These are phyloP conservation scores for Kalmusia sp. DNA, from an alignment of 2,329 filamentous ascomycete species.

Conservation along the genomic window DNA sequence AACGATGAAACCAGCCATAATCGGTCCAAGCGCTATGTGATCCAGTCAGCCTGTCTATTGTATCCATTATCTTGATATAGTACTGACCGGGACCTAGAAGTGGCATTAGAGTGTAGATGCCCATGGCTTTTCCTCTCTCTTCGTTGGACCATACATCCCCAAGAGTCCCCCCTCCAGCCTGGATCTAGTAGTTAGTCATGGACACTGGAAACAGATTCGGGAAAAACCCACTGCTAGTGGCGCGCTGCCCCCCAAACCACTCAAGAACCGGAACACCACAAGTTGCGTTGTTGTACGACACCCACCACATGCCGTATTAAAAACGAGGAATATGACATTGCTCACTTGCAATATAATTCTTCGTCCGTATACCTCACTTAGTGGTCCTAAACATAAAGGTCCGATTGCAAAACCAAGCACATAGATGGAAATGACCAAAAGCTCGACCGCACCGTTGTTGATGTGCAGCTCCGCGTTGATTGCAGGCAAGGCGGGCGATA, in stretches of 20 bases:
- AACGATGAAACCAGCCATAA: constrained; percentile 6
- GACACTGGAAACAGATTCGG: neutral
- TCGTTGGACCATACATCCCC: constrained; percentile 64
- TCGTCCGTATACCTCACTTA: constrained; percentile 32
- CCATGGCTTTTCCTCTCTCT: constrained; percentile 65
- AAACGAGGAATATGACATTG: constrained; percentile 30
- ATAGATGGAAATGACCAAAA: constrained; percentile 30
- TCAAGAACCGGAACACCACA: constrained; percentile 32
- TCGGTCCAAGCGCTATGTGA: neutral
- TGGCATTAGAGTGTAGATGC: constrained; percentile 65
- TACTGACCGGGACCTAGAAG: constrained; percentile 67
- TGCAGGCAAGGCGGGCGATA: constrained; percentile 15
- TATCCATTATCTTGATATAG: neutral
- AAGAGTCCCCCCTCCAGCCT: constrained; percentile 26
- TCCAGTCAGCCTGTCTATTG: neutral
- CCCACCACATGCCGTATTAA: constrained; percentile 16
- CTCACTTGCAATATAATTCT: constrained; percentile 23
- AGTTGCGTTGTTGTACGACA: constrained; percentile 40
- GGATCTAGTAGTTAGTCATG: neutral
- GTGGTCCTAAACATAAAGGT: constrained; percentile 30
- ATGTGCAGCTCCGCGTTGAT: constrained; percentile 19
- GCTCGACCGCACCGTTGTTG: neutral
- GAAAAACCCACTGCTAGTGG: constrained; percentile 15
- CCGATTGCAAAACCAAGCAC: constrained; percentile 36
- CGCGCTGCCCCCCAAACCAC: constrained; percentile 26